Percentiles rank a stretch among this genome's conserved stretches.
Conservation (phyloP, 805 yeast genomes). For the Cyberlindnera japonica region DNA sequence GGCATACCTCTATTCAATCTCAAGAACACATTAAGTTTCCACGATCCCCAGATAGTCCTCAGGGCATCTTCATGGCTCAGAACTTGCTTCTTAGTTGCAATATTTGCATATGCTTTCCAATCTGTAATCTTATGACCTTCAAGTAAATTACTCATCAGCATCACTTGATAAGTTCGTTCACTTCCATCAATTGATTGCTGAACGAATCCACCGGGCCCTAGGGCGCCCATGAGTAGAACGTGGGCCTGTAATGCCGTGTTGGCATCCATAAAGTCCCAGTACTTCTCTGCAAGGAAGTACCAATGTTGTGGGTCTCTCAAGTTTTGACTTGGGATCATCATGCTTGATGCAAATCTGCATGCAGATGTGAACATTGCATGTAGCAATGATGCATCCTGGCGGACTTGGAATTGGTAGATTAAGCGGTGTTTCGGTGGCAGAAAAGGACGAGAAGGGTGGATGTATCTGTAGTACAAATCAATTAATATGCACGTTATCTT, state of each 20-base stretch:
- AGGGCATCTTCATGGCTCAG: slow-evolving; percentile 32
- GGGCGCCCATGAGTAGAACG: slow-evolving; percentile 29
- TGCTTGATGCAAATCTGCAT: slow-evolving; percentile 31
- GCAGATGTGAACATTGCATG: slow-evolving; percentile 36
- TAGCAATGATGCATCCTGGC: slow-evolving; percentile 29
- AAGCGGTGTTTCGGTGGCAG: slow-evolving; percentile 35
- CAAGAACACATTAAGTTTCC: slow-evolving; percentile 33
- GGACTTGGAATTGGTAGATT: slow-evolving; percentile 29
- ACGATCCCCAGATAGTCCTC: slow-evolving; percentile 37
- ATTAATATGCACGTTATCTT: slow-evolving; percentile 31
- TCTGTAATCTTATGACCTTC: slow-evolving; percentile 20
- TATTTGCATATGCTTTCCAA: slow-evolving; percentile 25
- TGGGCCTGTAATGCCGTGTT: slow-evolving; percentile 28
- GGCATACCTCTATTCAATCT: slow-evolving; percentile 36
- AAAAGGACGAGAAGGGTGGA: slow-evolving; percentile 35
- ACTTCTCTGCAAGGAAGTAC: slow-evolving; percentile 33
- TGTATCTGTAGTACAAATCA: slow-evolving; percentile 39
- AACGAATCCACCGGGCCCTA: slow-evolving; percentile 30
- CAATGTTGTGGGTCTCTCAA: slow-evolving; percentile 35
- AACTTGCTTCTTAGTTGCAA: slow-evolving; percentile 32
- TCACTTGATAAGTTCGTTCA: slow-evolving; percentile 21
- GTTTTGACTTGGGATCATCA: slow-evolving; percentile 24
- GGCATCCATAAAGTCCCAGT: slow-evolving; percentile 30
- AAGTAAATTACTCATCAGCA: slow-evolving; percentile 17
- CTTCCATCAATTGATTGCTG: slow-evolving; percentile 29